A percentile compares a stretch with the other conserved stretches of the same genome.
phyloP scores from a whole-genome alignment of 1,139 yeast genomes.

The Pichia sp. region DNA sequence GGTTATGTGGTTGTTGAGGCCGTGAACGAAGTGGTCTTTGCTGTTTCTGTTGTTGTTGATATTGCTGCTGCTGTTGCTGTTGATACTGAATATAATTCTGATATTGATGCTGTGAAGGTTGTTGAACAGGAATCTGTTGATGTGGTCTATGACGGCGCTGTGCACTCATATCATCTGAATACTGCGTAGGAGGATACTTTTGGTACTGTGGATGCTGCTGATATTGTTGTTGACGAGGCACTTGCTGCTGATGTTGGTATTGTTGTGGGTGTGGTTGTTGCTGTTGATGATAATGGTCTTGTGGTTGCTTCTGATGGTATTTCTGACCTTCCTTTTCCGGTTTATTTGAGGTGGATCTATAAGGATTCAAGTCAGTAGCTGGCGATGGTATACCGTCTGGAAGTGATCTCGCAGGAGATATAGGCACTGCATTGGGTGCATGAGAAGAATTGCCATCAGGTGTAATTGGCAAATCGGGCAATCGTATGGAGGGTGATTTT shows the following conservation, averaged over 20 bases:
- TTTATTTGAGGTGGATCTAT: too few relatives aligned
- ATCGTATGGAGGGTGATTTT: conserved; percentile 13
- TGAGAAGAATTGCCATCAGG: neutral
- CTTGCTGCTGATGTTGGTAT: conserved; percentile 7
- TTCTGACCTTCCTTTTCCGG: too few relatives aligned
- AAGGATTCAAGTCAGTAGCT: too few relatives aligned
- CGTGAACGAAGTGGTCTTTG: too few relatives aligned
- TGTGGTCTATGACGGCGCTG: conserved; percentile 12
- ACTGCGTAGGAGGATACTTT: too few relatives aligned
- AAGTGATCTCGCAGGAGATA: too few relatives aligned
- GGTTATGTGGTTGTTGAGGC: neutral
- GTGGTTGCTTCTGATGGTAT: neutral
- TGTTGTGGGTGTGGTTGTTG: conserved; percentile 8
- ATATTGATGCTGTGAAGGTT: conserved; percentile 1
- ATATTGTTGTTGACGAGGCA: conserved; percentile 12
- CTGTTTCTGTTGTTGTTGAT: conserved; percentile 1
- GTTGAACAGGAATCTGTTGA: conserved; percentile 3
- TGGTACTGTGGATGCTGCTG: conserved; percentile 2
- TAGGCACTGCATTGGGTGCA: too few relatives aligned
- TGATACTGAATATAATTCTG: conserved; percentile 6
- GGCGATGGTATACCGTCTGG: too few relatives aligned
- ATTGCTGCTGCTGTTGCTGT: conserved; percentile 8
- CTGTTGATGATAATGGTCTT: conserved; percentile 8
- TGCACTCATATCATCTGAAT: too few relatives aligned
- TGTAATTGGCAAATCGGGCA: conserved; percentile 14